Base-by-base conservation (phyloP, 371 early-diverging fungal genomes). In the Mortierella sp. region DNA sequence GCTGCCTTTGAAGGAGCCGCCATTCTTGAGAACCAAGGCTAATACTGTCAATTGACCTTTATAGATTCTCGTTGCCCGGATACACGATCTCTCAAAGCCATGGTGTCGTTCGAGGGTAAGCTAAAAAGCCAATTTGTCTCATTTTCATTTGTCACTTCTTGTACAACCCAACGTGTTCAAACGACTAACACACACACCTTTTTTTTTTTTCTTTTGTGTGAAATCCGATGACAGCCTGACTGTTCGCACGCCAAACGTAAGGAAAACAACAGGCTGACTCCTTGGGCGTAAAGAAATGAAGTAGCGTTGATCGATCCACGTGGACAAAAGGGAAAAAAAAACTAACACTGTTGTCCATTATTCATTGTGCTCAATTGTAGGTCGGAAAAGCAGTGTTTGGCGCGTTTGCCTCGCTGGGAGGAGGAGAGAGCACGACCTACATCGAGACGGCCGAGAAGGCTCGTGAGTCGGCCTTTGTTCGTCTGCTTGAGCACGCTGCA, bases 361-460 rank as follows among this genome's bases (percentile, higher is more conserved):
- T 16, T 31, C 37, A 31, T 7, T n/a, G 0, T 8, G 19, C 1
- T 34, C 7, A 31, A 58, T 19, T 34, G 37, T 19, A 79, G 79
- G 74, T 71, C 13, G 83, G 83, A 9, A 83, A 83, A 72, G 75
- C 83, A 16, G 71, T 83, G 45, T 75, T 83, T 55, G 84, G 84
- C 19, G 84, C 84, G 10, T 83, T 83, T 50, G 84, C 84, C 8
- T 74, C 79, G 13, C 37, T 83, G 53, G 79, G 76, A 66, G 84
- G 84, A 61, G 84, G 84, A 7, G 84, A 83, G 52, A 78, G 73
- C 43, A 65, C 79, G 2, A 78, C 79, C 3, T 83, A 78, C 48
- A 83, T 83, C 24, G 84, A 83, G 67, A 83, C 76, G 79, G 84
- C 84, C 11, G 84, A 83, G 55, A 83, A 83, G 76, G 84, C 84